Base-by-base conservation (phyloP, 139 green algal genomes). In the Chlorella vulgaris region DNA sequence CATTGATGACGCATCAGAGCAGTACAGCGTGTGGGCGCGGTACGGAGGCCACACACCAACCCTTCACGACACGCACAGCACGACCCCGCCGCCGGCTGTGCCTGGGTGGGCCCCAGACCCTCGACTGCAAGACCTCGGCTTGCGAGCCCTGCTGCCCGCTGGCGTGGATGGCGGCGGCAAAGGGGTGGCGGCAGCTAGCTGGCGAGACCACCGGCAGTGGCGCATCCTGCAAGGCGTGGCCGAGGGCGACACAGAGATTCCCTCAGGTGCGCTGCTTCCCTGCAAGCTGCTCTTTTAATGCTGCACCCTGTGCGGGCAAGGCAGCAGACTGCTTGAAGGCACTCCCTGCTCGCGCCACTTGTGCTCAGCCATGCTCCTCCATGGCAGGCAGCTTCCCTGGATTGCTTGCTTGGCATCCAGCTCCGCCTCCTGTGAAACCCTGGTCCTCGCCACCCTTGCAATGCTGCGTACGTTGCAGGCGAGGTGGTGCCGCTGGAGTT, bases 401-500 rank as follows among this genome's bases (percentile, higher is more conserved):
- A n/a, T n/a, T 50, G 66, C 66, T 50, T 1, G 8, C 66, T 2
- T 19, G 36, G n/a, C 50, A 40, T 50, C 8, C 1, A 73, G 19
- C 65, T 2, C 38, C n/a, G n/a, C n/a, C n/a, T n/a, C n/a, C n/a
- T n/a, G n/a, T n/a, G n/a, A n/a, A n/a, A n/a, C 31, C 67, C 29
- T 7, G 2, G 24, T 53, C 36, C 65, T 2, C 21, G 39, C 13
- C 67, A 36, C 7, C 58, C 39, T 40, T 40, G 61, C 62, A 28
- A 22, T 7, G 39, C 2, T 40, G 4, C 29, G 18, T 2, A 28
- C 2, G 29, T 7, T 86, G 43, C 88, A 95, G 93, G 85, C 7
- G 81, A 95, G 61, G 81, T 91, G 0, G 86, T 97, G 0, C 94
- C 96, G 0, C 85, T 99, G 73, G 97, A 99, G 80, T 98, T 91